phyloP scores from a whole-genome alignment of 2,329 filamentous ascomycete genomes.

The Colletotrichum eleusines region DNA sequence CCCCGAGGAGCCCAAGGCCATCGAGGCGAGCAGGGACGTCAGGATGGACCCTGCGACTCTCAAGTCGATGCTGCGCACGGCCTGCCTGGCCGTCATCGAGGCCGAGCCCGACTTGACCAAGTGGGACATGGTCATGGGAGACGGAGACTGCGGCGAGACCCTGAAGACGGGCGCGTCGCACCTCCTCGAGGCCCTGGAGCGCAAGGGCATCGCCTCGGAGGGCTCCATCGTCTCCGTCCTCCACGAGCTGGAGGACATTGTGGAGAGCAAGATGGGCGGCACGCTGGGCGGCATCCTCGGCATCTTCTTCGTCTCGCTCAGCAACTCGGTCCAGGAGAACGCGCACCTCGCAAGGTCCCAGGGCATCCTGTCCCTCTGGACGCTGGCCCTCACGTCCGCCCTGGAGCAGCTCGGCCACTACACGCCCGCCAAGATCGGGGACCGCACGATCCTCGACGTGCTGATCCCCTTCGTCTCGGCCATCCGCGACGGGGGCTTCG shows the following conservation, averaged over 20 bases:
- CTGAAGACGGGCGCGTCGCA: slow-evolving; percentile 65
- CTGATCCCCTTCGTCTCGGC: slow-evolving; percentile 65
- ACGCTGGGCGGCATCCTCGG: slow-evolving; percentile 66
- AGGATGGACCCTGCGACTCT: slow-evolving; percentile 65
- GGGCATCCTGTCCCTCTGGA: slow-evolving; percentile 58
- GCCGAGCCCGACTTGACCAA: slow-evolving; percentile 73
- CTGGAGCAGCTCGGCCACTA: slow-evolving; percentile 62
- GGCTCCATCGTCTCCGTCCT: slow-evolving; percentile 63
- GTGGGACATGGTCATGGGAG: slow-evolving; percentile 74
- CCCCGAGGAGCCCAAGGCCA: slow-evolving; percentile 50
- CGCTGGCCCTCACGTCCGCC: slow-evolving; percentile 55
- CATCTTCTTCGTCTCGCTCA: slow-evolving; percentile 63
- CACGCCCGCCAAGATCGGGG: slow-evolving; percentile 67
- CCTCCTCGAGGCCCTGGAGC: slow-evolving; percentile 60
- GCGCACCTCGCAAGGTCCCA: slow-evolving; percentile 44
- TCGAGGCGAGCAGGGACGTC: slow-evolving; percentile 57
- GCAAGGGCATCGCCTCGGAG: slow-evolving; percentile 51
- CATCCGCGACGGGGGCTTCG: slow-evolving; percentile 62
- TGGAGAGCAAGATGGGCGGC: slow-evolving; percentile 68
- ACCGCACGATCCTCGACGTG: slow-evolving; percentile 69
- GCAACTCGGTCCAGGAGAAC: slow-evolving; percentile 47
- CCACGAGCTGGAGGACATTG: slow-evolving; percentile 63
- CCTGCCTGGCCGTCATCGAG: slow-evolving; percentile 63
- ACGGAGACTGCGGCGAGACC: slow-evolving; percentile 75
- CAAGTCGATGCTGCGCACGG: slow-evolving; percentile 67